A percentile compares a stretch with the other conserved stretches of the same genome.
Conservation (phyloP, 371 early-diverging fungal genomes). For the Parasitella parasitica region DNA sequence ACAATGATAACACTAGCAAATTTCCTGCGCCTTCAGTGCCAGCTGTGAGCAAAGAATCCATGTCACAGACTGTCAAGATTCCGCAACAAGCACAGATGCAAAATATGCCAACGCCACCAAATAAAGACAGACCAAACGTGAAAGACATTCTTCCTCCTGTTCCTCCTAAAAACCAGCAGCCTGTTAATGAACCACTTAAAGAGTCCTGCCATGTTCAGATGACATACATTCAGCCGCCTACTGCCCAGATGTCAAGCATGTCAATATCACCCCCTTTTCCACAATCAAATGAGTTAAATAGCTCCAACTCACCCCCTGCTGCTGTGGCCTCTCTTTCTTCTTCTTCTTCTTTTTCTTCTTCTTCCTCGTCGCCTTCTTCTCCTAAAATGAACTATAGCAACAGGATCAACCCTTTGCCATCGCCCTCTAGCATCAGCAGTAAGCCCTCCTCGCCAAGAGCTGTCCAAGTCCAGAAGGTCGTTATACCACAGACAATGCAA, state of each 20-base stretch:
- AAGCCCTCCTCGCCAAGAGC: conserved; percentile 30
- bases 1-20: conserved; percentile 1
- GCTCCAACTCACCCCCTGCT: background rate
- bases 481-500: conserved; percentile 29
- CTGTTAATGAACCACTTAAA: conserved; percentile 21
- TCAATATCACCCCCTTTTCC: conserved; percentile 17
- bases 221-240: conserved; percentile 38
- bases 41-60: background rate
- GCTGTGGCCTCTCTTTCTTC: conserved; percentile 1
- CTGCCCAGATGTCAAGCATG: conserved; percentile 27
- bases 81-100: conserved; percentile 10
- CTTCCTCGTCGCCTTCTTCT: background rate
- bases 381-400: background rate
- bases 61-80: conserved; percentile 34
- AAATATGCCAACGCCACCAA: background rate
- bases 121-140: conserved; percentile 19
- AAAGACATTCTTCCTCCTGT: conserved; percentile 5
- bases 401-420: conserved; percentile 3
- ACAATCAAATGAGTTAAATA: conserved; percentile 5
- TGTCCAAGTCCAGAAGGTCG: conserved; percentile 21
- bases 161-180: conserved; percentile 14
- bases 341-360: background rate
- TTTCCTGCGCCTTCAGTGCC: background rate
- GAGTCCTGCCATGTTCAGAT: conserved; percentile 30
- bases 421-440: background rate